Evolutionary conservation across 1,139 yeast species (phyloP), one percentile per base, ranked within the genome.

Genomic region (Trichomonascaceae sp.): DNA sequence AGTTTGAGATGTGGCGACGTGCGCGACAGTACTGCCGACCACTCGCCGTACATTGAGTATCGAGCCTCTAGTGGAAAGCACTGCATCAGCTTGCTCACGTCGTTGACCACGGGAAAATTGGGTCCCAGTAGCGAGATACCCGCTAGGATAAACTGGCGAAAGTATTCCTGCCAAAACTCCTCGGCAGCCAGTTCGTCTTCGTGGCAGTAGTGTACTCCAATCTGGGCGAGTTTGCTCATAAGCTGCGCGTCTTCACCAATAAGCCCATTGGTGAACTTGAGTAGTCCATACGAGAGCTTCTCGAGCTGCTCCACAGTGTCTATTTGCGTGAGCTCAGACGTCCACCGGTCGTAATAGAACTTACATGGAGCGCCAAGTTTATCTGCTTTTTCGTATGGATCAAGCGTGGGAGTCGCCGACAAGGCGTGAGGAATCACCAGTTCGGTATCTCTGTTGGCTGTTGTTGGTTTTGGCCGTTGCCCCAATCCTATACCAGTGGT

Each of bases 1-100:
- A 76, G 61, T 44, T 76, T 77, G 4, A 84, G 64, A 15, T 64
- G 64, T 0, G 74, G 66, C 34, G 71, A 65, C 40, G 67, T 71
- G 46, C 76, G 77, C 3, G 64, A 55, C 16, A 61, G 47, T 17
- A 72, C 70, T 6, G 68, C 61, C n/a, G 70, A 68, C 57, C 85
- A 67, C 45, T 87, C 97, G 29, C 94, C 93, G 52, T 89, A 92
- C 17, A 89, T 58, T 37, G 79, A 73, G 54, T 73, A 89, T 32
- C 98, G 66, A 37, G 68, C 69, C 39, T 77, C 79, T 26, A 71
- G 52, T 1, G 82, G 62, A 47, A 69, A 84, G 28, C 53, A 47
- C 11, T 65, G 55, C 41, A 89, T 52, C 1, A 85, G 50, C 4
- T 61, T 54, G 49, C 59, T 84, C 1, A 81, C 71, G 40, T 71